Evolutionary conservation across 2,329 filamentous ascomycete species (phyloP).

Genomic region (Amauroascus verrucosus): DNA sequence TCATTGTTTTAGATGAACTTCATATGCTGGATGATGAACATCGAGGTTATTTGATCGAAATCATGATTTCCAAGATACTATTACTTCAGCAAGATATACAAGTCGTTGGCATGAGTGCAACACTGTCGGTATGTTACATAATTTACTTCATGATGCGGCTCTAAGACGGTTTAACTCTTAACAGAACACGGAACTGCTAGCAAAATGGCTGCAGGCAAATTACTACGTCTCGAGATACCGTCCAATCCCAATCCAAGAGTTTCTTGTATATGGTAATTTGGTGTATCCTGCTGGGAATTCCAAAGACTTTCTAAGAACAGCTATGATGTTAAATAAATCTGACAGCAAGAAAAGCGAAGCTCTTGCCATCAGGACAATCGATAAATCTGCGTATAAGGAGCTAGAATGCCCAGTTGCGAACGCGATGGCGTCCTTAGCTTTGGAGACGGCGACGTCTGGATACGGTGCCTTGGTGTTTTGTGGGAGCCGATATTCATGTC

Average conservation of each 20-base stretch:
- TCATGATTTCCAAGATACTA: conserved; percentile 64
- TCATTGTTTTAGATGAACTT: conserved; percentile 66
- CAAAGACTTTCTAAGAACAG: conserved; percentile 48
- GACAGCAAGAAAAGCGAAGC: conserved; percentile 25
- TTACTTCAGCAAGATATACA: conserved; percentile 57
- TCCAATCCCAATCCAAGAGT: conserved; percentile 65
- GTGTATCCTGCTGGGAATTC: conserved; percentile 56
- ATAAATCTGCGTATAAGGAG: conserved; percentile 50
- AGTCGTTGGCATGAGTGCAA: conserved; percentile 71
- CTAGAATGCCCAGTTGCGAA: conserved; percentile 57
- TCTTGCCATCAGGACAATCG: conserved; percentile 39
- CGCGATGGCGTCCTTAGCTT: conserved; percentile 57
- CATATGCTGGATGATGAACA: conserved; percentile 72
- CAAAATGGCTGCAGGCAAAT: conserved; percentile 59
- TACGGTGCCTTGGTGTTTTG: conserved; percentile 67
- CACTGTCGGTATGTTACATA: conserved; percentile 49
- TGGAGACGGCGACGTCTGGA: conserved; percentile 57
- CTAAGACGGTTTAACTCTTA: not conserved
- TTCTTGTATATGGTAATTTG: conserved; percentile 59
- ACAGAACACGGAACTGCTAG: conserved; percentile 61
- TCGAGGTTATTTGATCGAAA: conserved; percentile 63
- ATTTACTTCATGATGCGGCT: not conserved
- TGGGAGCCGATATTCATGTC: conserved; percentile 56
- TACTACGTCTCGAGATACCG: conserved; percentile 63
- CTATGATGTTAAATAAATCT: conserved; percentile 40